Evolutionary conservation across 2,329 filamentous ascomycete genomes (phyloP).

Genomic region (Lachnum nothofagi): DNA sequence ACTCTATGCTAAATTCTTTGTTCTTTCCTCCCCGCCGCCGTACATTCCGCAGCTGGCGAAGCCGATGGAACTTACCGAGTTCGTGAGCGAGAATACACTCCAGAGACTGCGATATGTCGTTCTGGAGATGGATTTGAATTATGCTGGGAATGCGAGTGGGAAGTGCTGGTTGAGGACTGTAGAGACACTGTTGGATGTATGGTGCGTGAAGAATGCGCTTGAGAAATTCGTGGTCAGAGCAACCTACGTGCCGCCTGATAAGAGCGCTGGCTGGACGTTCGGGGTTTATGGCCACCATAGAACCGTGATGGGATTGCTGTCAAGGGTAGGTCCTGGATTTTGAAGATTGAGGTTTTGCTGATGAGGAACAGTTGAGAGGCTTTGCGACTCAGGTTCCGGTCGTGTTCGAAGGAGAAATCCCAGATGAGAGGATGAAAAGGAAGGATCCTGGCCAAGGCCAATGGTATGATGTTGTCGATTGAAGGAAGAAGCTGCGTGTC

Average conservation of each 20-base stretch:
- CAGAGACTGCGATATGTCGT: conserved; percentile 17
- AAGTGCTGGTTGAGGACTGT: conserved; percentile 10
- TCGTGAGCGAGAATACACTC: conserved; percentile 17
- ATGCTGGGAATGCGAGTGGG: neutral
- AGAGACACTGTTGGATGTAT: conserved; percentile 19
- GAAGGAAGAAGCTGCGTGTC: neutral
- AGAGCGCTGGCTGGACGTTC: conserved; percentile 8
- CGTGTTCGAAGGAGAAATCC: neutral
- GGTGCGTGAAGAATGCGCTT: conserved; percentile 13
- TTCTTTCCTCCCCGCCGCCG: conserved; percentile 19
- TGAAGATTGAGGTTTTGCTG: neutral
- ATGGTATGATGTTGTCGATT: neutral
- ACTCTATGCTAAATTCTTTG: conserved; percentile 30
- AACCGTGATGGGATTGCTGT: conserved; percentile 7
- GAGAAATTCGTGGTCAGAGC: conserved; percentile 9
- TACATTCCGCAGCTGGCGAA: conserved; percentile 3
- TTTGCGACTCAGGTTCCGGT: conserved; percentile 3
- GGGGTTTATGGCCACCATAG: conserved; percentile 3
- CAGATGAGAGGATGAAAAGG: neutral
- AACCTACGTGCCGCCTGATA: conserved; percentile 4
- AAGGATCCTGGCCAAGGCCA: neutral
- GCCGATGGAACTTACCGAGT: conserved; percentile 19
- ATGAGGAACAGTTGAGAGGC: conserved; percentile 4
- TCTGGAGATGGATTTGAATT: conserved; percentile 13
- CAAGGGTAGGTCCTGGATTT: neutral